These are phyloP conservation scores for Erythrobasidium hasegawianum DNA, from an alignment of 1,284 basidiomycete species.

Conservation along the genomic window DNA sequence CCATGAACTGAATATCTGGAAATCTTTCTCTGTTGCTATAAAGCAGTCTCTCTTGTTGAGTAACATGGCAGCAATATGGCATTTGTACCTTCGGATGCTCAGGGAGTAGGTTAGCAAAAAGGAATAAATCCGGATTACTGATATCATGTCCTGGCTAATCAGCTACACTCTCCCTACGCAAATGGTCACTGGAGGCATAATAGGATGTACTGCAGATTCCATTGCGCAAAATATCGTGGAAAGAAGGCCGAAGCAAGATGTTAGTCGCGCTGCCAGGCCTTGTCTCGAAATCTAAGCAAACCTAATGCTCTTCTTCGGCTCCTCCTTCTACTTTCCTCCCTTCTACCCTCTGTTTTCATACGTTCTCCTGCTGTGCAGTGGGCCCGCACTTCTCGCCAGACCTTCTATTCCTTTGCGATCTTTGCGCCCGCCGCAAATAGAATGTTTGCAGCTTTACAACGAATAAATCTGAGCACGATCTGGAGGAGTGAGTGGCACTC, in stretches of 20 bases:
- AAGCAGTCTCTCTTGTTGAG: not conserved
- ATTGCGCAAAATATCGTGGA: constrained; percentile 18
- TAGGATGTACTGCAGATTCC: constrained; percentile 35
- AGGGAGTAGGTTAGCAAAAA: constrained; percentile 17
- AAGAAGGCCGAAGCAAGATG: constrained; percentile 31
- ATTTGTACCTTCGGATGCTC: constrained; percentile 32
- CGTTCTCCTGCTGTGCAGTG: constrained; percentile 22
- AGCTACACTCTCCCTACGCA: not conserved
- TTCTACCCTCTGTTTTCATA: too few relatives aligned
- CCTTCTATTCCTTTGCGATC: constrained; percentile 36
- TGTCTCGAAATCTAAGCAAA: too few relatives aligned
- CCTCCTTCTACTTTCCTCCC: too few relatives aligned
- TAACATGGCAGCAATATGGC: constrained; percentile 29
- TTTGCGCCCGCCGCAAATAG: constrained; percentile 39
- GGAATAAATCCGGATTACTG: too few relatives aligned
- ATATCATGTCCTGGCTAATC: too few relatives aligned
- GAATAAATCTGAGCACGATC: constrained; percentile 31
- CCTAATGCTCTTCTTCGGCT: too few relatives aligned
- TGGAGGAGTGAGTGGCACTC: constrained; percentile 40
- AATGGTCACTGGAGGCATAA: constrained; percentile 34
- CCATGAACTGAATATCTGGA: too few relatives aligned
- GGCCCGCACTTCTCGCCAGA: constrained; percentile 37
- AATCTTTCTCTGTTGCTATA: too few relatives aligned
- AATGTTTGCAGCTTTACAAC: constrained; percentile 19
- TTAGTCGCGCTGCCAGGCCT: constrained; percentile 8